phyloP scores from a whole-genome alignment of 179 eudicot genomes.

The Actinidia arguta region DNA sequence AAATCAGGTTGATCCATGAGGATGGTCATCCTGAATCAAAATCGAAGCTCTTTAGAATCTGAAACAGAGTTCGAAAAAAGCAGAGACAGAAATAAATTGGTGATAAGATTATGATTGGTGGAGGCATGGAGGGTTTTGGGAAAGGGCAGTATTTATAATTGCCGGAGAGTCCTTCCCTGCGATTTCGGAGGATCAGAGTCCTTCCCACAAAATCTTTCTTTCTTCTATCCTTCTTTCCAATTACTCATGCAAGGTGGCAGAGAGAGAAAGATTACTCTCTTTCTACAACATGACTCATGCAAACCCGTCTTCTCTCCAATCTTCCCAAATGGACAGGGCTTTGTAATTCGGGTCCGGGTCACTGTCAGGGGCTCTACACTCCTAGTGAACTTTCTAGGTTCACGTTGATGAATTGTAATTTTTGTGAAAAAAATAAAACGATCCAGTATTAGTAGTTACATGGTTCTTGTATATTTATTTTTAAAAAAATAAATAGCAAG shows the following conservation, averaged over 20 bases:
- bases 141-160: constrained; percentile 52
- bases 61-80: neutral
- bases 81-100: neutral
- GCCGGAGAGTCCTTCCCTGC: constrained; percentile 69
- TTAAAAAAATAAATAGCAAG: no score
- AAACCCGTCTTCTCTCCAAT: no score
- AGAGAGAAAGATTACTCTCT: neutral
- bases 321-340: no score
- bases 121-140: neutral
- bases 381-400: no score
- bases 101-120: neutral
- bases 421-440: no score
- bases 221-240: neutral
- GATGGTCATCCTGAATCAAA: constrained; percentile 47
- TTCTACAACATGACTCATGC: no score
- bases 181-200: constrained; percentile 53
- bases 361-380: no score
- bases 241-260: neutral
- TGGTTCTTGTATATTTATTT: no score
- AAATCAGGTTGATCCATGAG: constrained; percentile 46
- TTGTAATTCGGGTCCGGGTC: no score
- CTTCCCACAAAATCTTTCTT: constrained; percentile 42
- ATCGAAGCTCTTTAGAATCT: neutral
- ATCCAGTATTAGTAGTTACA: no score
- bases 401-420: no score